phyloP scores from a whole-genome alignment of 225 moss, liverwort and hornwort genomes.

The Polytrichum commune region DNA sequence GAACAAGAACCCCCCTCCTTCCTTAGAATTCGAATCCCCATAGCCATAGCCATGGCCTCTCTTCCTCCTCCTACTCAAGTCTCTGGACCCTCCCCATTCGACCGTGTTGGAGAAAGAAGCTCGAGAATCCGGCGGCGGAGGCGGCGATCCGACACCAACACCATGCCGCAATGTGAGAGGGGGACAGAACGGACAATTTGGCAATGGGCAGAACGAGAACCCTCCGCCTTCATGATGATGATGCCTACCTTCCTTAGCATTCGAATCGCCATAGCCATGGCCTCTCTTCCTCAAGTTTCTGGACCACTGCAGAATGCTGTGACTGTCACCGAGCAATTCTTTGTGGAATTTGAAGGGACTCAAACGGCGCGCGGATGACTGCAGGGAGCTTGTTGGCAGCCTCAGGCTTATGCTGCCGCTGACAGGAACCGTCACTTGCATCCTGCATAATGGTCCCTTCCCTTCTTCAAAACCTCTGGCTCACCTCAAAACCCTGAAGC shows the following conservation, averaged over 20 bases:
- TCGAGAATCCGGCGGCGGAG: slow-evolving; percentile 7
- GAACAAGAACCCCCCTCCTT: slow-evolving; percentile 43
- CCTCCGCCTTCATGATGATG: slow-evolving; percentile 41
- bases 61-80: not conserved
- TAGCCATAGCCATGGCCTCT: not conserved
- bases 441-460: slow-evolving; percentile 52
- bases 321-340: slow-evolving; percentile 9
- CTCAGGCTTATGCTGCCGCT: slow-evolving; percentile 39
- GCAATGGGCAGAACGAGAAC: slow-evolving; percentile 28
- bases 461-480: slow-evolving; percentile 3
- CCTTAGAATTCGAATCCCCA: not conserved
- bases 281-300: not conserved
- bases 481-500: too few species aligned
- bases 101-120: slow-evolving; percentile 27
- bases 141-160: slow-evolving; percentile 1
- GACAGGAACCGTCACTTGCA: slow-evolving; percentile 51
- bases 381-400: slow-evolving; percentile 26
- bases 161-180: slow-evolving; percentile 13
- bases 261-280: too few species aligned
- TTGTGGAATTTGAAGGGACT: slow-evolving; percentile 3
- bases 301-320: not conserved
- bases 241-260: not conserved
- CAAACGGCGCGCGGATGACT: slow-evolving; percentile 14
- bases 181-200: slow-evolving; percentile 33
- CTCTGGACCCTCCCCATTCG: slow-evolving; percentile 33